Percentiles rank a stretch among this genome's conserved stretches.
phyloP scores from a whole-genome alignment of 1,139 yeast genomes.

The Pichia terricola region DNA sequence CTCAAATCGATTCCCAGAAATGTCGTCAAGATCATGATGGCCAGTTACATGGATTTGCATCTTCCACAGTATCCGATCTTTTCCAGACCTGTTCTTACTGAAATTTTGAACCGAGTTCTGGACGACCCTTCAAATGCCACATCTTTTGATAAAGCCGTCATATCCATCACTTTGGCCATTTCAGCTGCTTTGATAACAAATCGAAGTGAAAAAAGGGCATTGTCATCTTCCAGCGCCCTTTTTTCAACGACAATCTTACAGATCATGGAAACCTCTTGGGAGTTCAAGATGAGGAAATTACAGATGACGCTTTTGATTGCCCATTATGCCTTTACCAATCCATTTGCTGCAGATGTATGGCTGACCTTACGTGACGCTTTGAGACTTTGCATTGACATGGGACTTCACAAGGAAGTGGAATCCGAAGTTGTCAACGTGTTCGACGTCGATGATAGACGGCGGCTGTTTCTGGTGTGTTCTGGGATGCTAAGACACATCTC shows the following conservation, averaged over 20 bases:
- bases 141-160: constrained; percentile 13
- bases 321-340: constrained; percentile 19
- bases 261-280: constrained; percentile 10
- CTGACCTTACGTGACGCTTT: constrained; percentile 12
- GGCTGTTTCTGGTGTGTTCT: constrained; percentile 14
- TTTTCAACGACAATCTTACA: constrained; percentile 13
- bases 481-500: constrained; percentile 15
- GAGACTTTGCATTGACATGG: constrained; percentile 14
- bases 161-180: constrained; percentile 15
- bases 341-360: constrained; percentile 18
- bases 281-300: constrained; percentile 11
- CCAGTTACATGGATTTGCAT: constrained; percentile 14
- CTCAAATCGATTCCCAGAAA: constrained; percentile 13
- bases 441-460: constrained; percentile 12
- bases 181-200: constrained; percentile 18
- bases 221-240: constrained; percentile 16
- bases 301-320: constrained; percentile 14
- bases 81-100: constrained; percentile 9
- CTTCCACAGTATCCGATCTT: constrained; percentile 17
- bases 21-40: constrained; percentile 12
- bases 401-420: constrained; percentile 14
- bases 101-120: constrained; percentile 7
- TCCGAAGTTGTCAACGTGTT: constrained; percentile 8
- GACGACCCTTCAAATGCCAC: constrained; percentile 4
- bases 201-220: constrained; percentile 14